phyloP scores from a whole-genome alignment of 176 grass and related monocot species.

The Dactylis glomerata region DNA sequence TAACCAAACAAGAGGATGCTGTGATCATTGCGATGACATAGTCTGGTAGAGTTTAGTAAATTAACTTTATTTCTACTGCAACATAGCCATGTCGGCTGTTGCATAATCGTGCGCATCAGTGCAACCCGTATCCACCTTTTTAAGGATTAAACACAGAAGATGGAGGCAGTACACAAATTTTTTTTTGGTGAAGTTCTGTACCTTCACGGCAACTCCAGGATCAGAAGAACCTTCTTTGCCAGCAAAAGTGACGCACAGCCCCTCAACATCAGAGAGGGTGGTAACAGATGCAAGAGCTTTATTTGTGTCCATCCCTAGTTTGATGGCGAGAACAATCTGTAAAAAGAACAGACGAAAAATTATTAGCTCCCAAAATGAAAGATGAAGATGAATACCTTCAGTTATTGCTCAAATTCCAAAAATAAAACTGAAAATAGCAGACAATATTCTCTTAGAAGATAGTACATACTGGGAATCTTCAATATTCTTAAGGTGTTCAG shows the following conservation, averaged over 20 bases:
- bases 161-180: neutral
- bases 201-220: conserved; percentile 79
- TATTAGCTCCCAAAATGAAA: conserved; percentile 11
- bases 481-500: neutral
- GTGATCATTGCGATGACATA: neutral
- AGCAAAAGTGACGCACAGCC: conserved; percentile 70
- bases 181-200: conserved; percentile 2
- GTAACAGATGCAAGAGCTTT: conserved; percentile 63
- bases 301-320: conserved; percentile 67
- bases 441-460: conserved; percentile 12
- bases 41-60: neutral
- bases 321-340: conserved; percentile 22
- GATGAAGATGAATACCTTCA: neutral
- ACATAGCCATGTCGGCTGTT: neutral
- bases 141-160: neutral
- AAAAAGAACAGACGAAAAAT: neutral
- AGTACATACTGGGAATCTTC: neutral
- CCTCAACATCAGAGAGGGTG: conserved; percentile 88
- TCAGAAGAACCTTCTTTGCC: conserved; percentile 71
- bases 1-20: neutral
- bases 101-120: neutral
- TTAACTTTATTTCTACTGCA: neutral
- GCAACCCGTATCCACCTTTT: neutral
- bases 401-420: neutral
- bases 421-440: neutral